Base-by-base conservation (phyloP, 2,329 filamentous ascomycete genomes). In the Botrytis pseudocinerea region DNA sequence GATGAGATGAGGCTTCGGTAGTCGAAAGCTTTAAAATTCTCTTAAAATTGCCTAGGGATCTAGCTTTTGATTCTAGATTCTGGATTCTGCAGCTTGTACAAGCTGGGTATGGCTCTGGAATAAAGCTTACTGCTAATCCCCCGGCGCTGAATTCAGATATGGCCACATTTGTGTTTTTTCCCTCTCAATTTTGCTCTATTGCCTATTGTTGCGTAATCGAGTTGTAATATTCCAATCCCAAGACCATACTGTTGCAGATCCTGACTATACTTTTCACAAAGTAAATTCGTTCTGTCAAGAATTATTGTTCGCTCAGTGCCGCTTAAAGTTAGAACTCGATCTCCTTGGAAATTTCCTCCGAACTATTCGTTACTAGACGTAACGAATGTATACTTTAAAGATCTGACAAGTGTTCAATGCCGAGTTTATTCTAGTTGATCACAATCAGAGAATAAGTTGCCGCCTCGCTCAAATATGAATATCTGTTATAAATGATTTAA, bases 381-480 rank as follows among this genome's bases (percentile, higher is more conserved):
- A 48, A 48, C 1, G 9, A 48, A 12, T 48, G 46, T 20, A 48
- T 4, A 51, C 48, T 51, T 7, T 14, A 12, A 5, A 51, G 10
- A 25, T 6, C 14, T n/a, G 25, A 5, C 1, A 5, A 51, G 2
- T n/a, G 12, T n/a, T 6, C 25, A n/a, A 7, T 14, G n/a, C 2
- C 7, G 25, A 54, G 25, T 54, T 51, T 0, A 0, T 16, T n/a
- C 9, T 25, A n/a, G 48, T 54, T 10, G 10, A n/a, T 54, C 48
- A 16, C 12, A 54, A 16, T 54, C 48, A 7, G 10, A n/a, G 48
- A 51, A 51, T 4, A 54, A n/a, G 1, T 54, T n/a, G 48, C 48
- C 25, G 48, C 5, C 12, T 20, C 48, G 5, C 48, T n/a, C 25
- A n/a, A n/a, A 54, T 54, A n/a, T 16, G 25, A 54, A 54, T n/a